Percentiles rank a stretch among this genome's conserved stretches.
Conservation (phyloP, 176 grass and related monocot species). For the Carex pumila region DNA sequence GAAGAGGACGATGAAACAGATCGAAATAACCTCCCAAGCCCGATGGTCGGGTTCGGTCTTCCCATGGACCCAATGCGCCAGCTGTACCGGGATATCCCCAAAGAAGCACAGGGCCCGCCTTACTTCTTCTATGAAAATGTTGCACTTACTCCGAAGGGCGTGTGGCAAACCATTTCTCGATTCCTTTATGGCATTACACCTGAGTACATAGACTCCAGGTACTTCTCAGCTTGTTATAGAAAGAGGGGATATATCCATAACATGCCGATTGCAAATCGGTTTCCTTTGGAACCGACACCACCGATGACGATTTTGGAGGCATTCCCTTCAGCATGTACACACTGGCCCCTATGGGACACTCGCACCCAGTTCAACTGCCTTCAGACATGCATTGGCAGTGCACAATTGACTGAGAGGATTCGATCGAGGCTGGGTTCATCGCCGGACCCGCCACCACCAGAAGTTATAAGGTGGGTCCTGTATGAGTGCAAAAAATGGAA, state of each 20-base stretch:
- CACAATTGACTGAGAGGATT: conserved; percentile 47
- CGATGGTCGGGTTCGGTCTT: conserved; percentile 68
- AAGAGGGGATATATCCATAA: conserved; percentile 86
- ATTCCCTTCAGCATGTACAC: conserved; percentile 41
- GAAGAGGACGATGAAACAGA: no score
- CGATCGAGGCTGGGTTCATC: conserved; percentile 15
- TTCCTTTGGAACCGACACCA: conserved; percentile 36
- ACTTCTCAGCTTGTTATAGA: conserved; percentile 52
- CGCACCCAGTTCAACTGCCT: conserved; percentile 83
- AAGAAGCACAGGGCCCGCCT: conserved; percentile 45
- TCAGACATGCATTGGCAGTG: conserved; percentile 52
- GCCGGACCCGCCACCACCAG: conserved; percentile 26
- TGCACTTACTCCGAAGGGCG: conserved; percentile 65
- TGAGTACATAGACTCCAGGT: conserved; percentile 74
- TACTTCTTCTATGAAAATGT: conserved; percentile 92
- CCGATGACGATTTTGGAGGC: conserved; percentile 58
- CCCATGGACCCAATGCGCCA: conserved; percentile 26
- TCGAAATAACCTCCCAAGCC: conserved; percentile 32
- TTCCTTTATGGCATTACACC: conserved; percentile 61
- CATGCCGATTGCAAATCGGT: conserved; percentile 46
- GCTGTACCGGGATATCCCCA: conserved; percentile 31
- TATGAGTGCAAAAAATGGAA: conserved; percentile 82
- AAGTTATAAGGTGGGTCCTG: conserved; percentile 44
- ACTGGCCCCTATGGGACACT: conserved; percentile 83
- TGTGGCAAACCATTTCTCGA: conserved; percentile 56